phyloP scores from a whole-genome alignment of 2,329 filamentous ascomycete species.

The Allantophomopsis lycopodina region DNA sequence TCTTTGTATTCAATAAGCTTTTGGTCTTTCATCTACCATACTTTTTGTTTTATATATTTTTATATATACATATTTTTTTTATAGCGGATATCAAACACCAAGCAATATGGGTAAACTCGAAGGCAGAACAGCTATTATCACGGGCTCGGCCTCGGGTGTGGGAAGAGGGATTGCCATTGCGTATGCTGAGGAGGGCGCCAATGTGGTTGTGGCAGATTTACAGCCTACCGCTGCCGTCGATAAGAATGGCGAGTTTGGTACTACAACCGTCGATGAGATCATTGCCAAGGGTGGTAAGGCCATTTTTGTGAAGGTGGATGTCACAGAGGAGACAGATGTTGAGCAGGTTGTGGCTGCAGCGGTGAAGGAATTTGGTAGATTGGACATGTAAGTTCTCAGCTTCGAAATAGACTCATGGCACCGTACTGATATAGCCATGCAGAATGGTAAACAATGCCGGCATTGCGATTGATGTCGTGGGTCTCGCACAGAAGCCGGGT shows the following conservation, averaged over 20 bases:
- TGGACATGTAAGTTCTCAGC: slow-evolving; percentile 4
- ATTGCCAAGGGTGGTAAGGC: slow-evolving; percentile 17
- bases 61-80: too few relatives aligned
- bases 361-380: slow-evolving; percentile 19
- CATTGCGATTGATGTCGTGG: slow-evolving; percentile 1
- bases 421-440: background rate
- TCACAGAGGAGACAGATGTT: slow-evolving; percentile 21
- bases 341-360: slow-evolving; percentile 21
- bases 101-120: slow-evolving; percentile 5
- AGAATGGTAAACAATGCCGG: slow-evolving; percentile 7
- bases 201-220: slow-evolving; percentile 27
- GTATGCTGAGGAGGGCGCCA: slow-evolving; percentile 25
- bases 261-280: slow-evolving; percentile 25
- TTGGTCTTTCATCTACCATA: too few relatives aligned
- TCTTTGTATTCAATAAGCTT: too few relatives aligned
- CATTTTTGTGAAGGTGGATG: slow-evolving; percentile 28
- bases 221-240: slow-evolving; percentile 7
- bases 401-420: background rate
- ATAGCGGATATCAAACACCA: too few relatives aligned
- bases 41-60: too few relatives aligned
- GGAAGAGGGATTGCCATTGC: slow-evolving; percentile 29
- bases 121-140: slow-evolving; percentile 26
- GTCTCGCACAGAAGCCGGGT: background rate
- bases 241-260: slow-evolving; percentile 9
- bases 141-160: slow-evolving; percentile 29